Evolutionary conservation across 1,284 basidiomycete genomes (phyloP).

Genomic region (Fomitiporia mediterranea): DNA sequence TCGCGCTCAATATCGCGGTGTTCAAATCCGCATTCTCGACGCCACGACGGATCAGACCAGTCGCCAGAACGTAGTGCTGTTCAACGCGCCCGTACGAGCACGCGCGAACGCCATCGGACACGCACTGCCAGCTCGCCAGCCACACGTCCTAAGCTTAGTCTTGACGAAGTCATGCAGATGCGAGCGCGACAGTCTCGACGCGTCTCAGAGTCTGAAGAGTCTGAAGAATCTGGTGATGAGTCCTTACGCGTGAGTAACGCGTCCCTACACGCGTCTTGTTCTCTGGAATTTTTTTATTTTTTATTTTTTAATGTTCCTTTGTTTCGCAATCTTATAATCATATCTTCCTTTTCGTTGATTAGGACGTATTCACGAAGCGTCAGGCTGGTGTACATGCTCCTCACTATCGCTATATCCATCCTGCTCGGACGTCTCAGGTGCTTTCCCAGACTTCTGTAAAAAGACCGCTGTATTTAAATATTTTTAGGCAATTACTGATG

Average conservation of each 20-base stretch:
- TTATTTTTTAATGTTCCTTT: background rate
- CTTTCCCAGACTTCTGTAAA: background rate
- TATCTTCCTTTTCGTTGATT: too few relatives aligned
- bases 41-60: background rate
- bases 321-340: background rate
- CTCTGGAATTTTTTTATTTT: background rate
- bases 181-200: conserved; percentile 15
- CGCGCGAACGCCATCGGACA: conserved; percentile 1
- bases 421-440: conserved; percentile 4
- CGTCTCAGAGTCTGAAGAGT: conserved; percentile 20
- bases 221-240: conserved; percentile 19
- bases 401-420: conserved; percentile 17
- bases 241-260: conserved; percentile 15
- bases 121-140: conserved; percentile 8
- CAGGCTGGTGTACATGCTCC: background rate
- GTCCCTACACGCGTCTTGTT: conserved; percentile 4
- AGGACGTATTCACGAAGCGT: conserved; percentile 14
- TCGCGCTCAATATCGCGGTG: conserved; percentile 4
- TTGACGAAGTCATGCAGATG: conserved; percentile 21
- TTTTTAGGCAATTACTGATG: background rate
- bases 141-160: conserved; percentile 17
- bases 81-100: background rate
- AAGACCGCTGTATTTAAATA: background rate
- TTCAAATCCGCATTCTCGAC: background rate
- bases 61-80: background rate